A percentile compares a stretch with the other conserved stretches of the same genome.
Evolutionary conservation across 768 basidiomycete genomes (phyloP).

Genomic region (Lactifluus hygrophoroides): DNA sequence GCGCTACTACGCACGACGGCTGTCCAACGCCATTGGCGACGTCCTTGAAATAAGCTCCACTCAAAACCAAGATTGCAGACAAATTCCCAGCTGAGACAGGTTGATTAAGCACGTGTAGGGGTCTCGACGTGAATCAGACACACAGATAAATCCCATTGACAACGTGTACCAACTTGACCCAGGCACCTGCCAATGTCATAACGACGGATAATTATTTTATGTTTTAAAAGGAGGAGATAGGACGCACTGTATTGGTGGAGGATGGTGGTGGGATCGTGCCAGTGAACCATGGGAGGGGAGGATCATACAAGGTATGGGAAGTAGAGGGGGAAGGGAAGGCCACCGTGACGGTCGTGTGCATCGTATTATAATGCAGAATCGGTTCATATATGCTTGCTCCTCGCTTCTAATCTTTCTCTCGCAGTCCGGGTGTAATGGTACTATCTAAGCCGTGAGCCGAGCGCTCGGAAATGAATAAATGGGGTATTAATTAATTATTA

Average conservation of each 20-base stretch:
- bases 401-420: too few relatives aligned
- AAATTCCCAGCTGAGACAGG: slow-evolving; percentile 14
- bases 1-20: not conserved
- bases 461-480: too few relatives aligned
- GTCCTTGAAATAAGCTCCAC: slow-evolving; percentile 3
- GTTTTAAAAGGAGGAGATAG: not conserved
- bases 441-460: too few relatives aligned
- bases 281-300: slow-evolving; percentile 13
- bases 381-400: too few relatives aligned
- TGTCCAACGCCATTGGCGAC: slow-evolving; percentile 19
- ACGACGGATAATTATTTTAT: too few relatives aligned
- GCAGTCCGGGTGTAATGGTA: too few relatives aligned
- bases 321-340: not conserved
- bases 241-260: slow-evolving; percentile 2
- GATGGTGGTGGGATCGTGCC: slow-evolving; percentile 9
- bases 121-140: not conserved
- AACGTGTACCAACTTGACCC: slow-evolving; percentile 17
- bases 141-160: slow-evolving; percentile 17
- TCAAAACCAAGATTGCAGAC: slow-evolving; percentile 14
- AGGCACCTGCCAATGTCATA: not conserved
- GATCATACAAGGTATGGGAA: not conserved
- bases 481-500: too few relatives aligned
- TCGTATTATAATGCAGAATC: too few relatives aligned
- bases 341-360: too few relatives aligned
- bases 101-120: not conserved